phyloP scores from a whole-genome alignment of 2,329 filamentous ascomycete genomes.

The Xylariaceae sp. region DNA sequence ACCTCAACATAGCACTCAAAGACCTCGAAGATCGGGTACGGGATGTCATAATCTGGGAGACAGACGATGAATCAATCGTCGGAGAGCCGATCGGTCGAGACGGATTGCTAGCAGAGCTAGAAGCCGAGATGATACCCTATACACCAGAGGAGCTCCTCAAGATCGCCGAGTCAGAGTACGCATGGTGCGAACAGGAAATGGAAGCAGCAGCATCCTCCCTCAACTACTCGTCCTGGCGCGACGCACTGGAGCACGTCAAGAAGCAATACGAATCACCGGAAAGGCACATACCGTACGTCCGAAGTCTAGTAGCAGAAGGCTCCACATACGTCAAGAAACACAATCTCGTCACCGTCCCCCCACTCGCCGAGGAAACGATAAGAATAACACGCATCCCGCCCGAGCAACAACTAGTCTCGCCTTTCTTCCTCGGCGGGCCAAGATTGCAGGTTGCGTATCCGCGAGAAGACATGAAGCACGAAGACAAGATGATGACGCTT shows the following conservation, averaged over 20 bases:
- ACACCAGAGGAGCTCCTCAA: slow-evolving; percentile 52
- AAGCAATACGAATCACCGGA: slow-evolving; percentile 50
- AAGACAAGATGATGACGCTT: slow-evolving; percentile 56
- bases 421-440: slow-evolving; percentile 56
- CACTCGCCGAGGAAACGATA: slow-evolving; percentile 49
- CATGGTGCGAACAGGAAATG: slow-evolving; percentile 55
- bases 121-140: slow-evolving; percentile 56
- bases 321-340: slow-evolving; percentile 49
- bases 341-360: slow-evolving; percentile 53
- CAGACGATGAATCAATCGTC: slow-evolving; percentile 47
- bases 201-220: slow-evolving; percentile 45
- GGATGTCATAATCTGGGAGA: slow-evolving; percentile 40
- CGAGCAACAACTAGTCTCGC: slow-evolving; percentile 49
- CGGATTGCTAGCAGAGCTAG: slow-evolving; percentile 48
- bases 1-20: slow-evolving; percentile 36
- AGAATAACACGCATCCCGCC: slow-evolving; percentile 55
- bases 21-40: slow-evolving; percentile 34
- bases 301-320: slow-evolving; percentile 47
- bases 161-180: slow-evolving; percentile 48
- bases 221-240: slow-evolving; percentile 47
- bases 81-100: slow-evolving; percentile 53
- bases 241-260: slow-evolving; percentile 54
- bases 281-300: slow-evolving; percentile 49
- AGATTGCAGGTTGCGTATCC: slow-evolving; percentile 55
- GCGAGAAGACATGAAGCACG: slow-evolving; percentile 47